phyloP scores from a whole-genome alignment of 139 green algal species.

The Asterochloris erici region DNA sequence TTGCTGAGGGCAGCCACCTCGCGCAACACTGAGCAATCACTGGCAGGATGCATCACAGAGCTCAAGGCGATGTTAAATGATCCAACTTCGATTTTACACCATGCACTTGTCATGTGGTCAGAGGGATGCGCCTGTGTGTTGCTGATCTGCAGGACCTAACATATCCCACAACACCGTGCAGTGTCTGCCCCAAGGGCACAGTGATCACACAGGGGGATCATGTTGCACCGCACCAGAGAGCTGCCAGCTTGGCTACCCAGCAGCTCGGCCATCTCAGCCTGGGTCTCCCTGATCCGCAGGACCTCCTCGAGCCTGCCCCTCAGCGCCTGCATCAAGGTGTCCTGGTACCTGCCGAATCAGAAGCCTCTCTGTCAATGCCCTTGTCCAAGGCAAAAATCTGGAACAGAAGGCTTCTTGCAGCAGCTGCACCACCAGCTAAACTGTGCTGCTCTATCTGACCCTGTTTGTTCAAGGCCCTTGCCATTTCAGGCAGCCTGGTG shows the following conservation, averaged over 20 bases:
- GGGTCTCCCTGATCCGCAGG: conserved; percentile 48
- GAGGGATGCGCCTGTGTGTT: no score
- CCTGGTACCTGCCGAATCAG: conserved; percentile 32
- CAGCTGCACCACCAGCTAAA: not conserved
- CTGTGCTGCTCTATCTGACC: not conserved
- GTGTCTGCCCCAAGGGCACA: no score
- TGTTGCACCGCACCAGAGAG: no score
- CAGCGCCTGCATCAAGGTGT: conserved; percentile 35
- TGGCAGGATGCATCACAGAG: no score
- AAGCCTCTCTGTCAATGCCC: conserved; percentile 39
- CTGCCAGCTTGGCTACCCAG: conserved; percentile 37
- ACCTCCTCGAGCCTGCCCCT: conserved; percentile 56
- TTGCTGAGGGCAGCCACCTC: no score
- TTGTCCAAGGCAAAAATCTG: conserved; percentile 36
- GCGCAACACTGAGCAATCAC: no score
- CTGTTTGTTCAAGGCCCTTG: not conserved
- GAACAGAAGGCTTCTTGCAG: conserved; percentile 1
- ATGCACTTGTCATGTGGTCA: no score
- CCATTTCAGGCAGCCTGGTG: conserved; percentile 29
- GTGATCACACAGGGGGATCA: no score
- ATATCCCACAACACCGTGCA: no score
- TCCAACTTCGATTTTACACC: no score
- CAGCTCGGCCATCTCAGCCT: conserved; percentile 60
- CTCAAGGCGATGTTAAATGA: no score
- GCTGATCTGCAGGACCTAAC: no score